A percentile compares a stretch with the other conserved stretches of the same genome.
phyloP scores from a whole-genome alignment of 257 asterid species.

The Nicotiana undulata region DNA sequence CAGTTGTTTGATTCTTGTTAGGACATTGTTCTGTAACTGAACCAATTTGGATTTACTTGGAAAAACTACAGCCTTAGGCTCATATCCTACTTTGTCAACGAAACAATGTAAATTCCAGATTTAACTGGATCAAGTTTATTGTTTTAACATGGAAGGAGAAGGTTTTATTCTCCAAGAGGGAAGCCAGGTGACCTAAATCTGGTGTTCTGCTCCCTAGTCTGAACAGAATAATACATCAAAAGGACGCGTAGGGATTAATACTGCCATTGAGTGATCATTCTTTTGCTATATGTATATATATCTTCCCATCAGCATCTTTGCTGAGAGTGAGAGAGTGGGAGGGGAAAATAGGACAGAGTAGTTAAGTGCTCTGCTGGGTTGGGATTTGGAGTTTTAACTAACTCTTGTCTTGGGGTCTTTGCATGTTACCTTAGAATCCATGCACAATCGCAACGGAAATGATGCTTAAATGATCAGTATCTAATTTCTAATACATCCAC shows the following conservation, averaged over 20 bases:
- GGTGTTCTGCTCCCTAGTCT: background rate
- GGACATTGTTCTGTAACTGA: background rate
- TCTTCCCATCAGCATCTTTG: background rate
- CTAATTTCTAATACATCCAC: too few species aligned
- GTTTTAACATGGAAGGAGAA: background rate
- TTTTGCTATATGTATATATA: background rate
- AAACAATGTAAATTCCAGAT: background rate
- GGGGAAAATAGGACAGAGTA: background rate
- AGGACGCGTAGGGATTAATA: background rate
- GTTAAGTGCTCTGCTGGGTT: background rate
- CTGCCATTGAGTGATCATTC: background rate
- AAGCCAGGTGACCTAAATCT: background rate
- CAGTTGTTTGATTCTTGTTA: background rate
- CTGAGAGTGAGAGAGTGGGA: background rate
- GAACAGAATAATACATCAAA: background rate
- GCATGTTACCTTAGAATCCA: background rate
- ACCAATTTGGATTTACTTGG: background rate
- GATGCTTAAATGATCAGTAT: too few species aligned
- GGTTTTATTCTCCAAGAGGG: background rate
- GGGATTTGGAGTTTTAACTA: background rate
- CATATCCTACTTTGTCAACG: background rate
- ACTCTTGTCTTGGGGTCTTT: background rate
- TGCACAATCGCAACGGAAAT: background rate
- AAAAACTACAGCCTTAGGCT: background rate
- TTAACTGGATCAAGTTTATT: background rate